Base-by-base conservation (phyloP, 2,329 filamentous ascomycete species). In the Corynespora cassiicola region DNA sequence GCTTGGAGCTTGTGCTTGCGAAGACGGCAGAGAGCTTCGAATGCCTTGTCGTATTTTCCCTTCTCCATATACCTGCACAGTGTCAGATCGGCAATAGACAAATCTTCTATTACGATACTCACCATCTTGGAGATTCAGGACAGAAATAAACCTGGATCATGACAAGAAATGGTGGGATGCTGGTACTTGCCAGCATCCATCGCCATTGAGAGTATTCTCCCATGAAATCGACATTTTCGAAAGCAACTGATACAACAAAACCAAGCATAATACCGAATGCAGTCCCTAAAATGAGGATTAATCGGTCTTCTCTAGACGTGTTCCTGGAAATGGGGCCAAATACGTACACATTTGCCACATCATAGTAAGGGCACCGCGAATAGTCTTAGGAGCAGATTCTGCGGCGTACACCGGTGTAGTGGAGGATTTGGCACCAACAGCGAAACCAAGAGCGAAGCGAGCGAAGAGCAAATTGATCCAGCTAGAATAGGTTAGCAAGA, bases 301-400 rank as follows among this genome's bases (percentile, higher is more conserved):
- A 28, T 12, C 22, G 15, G 6, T 10, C 6, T 23, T 16, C 22
- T 34, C 37, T 33, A 28, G 42, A 44, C 6, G 41, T 42, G 12
- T 43, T 56, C 36, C n/a, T n/a, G n/a, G n/a, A n/a, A n/a, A n/a
- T n/a, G n/a, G n/a, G n/a, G n/a, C n/a, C 82, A 80, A n/a, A n/a
- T n/a, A n/a, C n/a, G n/a, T n/a, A n/a, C 57, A 70, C 68, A 76
- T 74, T 49, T 78, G 75, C 75, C 75, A 77, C 69, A 73, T 74
- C 69, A 78, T 77, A 4, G 75, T 75, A 5, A 78, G 47, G 1
- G 73, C 75, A 9, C 75, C 75, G 23, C 75, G 65, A 23, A 78
- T 77, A 1, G 63, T 71, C 10, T 74, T 72, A 0, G 75, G 74
- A 2, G 74, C 68, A 34, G 72, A 74, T 48, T 77, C 75, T 5